These are phyloP conservation scores for Paratinospora sagittata DNA, from an alignment of 164 flowering plant genomes.

Conservation along the genomic window DNA sequence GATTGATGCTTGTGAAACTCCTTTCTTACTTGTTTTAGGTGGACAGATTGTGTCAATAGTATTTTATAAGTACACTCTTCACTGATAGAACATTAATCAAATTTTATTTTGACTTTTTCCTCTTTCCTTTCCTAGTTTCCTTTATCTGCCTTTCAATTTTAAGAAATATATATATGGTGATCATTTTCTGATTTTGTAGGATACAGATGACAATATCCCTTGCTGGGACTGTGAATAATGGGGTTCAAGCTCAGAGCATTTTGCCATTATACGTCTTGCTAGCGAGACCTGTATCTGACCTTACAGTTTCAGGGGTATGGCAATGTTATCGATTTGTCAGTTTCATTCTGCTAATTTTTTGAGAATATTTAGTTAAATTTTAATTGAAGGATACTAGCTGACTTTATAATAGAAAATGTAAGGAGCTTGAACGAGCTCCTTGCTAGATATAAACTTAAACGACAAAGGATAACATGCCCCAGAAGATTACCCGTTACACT, in stretches of 20 bases:
- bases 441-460: no score
- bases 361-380: neutral
- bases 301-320: conserved; percentile 48
- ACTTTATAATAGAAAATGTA: no score
- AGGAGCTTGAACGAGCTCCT: no score
- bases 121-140: no score
- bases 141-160: no score
- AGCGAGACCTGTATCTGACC: conserved; percentile 48
- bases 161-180: neutral
- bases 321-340: neutral
- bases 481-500: neutral
- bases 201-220: conserved; percentile 61
- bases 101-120: no score
- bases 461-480: neutral
- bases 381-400: neutral
- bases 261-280: conserved; percentile 62
- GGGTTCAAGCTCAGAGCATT: conserved; percentile 32
- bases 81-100: no score
- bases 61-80: no score
- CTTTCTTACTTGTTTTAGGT: no score
- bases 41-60: no score
- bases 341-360: neutral
- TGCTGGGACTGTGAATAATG: conserved; percentile 36
- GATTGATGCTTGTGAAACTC: no score
- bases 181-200: conserved; percentile 34